Evolutionary conservation across 2,329 filamentous ascomycete species (phyloP), one percentile per base, ranked within the genome.

Genomic region (Sporothrix mexicana): DNA sequence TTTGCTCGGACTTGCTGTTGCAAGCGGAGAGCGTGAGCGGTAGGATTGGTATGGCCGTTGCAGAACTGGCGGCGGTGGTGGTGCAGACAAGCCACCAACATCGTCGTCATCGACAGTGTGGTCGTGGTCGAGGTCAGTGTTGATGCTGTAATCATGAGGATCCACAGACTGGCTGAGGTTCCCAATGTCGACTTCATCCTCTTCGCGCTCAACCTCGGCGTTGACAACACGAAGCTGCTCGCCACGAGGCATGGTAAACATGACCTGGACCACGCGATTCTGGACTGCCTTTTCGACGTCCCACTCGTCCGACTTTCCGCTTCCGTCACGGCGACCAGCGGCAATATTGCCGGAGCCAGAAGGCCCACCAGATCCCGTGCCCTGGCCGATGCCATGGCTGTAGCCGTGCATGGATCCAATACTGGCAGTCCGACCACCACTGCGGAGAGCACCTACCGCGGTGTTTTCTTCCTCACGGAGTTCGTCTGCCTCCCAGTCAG

Each of bases 161-260:
- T 74, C 43, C n/a, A 72, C 59, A 17, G 23, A 30, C 36, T 15
- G 62, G 15, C 43, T 47, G 36, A 59, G 9, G 57, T 13, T 72
- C 13, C 12, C 53, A 55, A 72, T 73, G 53, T 77, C 74, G 8
- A 49, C 70, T 25, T 77, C 76, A 13, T 77, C 76, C 36, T 75
- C 75, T 17, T 77, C 76, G 20, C 66, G 80, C 75, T 85, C 84
- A 47, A 85, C 79, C 75, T 92, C 92, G 69, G 88, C 91, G 80
- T 98, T 98, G 23, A 98, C 95, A n/a, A 98, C 94, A 36, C 95
- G 85, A 75, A 98, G 82, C 77, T 90, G 89, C 77, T 90, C 89
- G 81, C 95, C 92, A 80, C 92, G 94, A 2, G 96, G 95, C 74
- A 98, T 94, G 0, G 95, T 98, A 81, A 97, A 98, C 88, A 97